Evolutionary conservation across 73 alveolate species (phyloP).

Genomic region (Paramecium pentaurelia): DNA sequence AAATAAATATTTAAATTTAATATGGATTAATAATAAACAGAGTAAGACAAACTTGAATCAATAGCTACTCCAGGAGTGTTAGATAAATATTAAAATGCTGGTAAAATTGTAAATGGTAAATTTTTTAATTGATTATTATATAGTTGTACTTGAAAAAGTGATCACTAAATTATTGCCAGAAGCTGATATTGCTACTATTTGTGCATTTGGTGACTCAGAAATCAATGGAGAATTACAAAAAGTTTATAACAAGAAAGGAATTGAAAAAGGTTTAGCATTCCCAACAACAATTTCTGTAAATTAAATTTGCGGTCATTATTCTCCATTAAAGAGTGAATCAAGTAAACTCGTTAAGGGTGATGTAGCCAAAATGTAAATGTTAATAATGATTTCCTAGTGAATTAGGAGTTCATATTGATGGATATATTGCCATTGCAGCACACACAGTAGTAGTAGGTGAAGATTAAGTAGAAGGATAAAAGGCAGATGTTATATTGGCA

Average conservation of each 20-base stretch:
- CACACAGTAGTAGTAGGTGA: constrained; percentile 86
- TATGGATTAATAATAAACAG: constrained; percentile 24
- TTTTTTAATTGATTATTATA: not conserved
- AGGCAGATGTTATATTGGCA: constrained; percentile 94
- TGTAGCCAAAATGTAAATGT: constrained; percentile 76
- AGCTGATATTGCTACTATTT: constrained; percentile 78
- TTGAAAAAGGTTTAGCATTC: constrained; percentile 96
- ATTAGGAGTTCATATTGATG: constrained; percentile 92
- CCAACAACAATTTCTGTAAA: constrained; percentile 97
- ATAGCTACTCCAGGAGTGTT: constrained; percentile 80
- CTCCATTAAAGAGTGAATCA: constrained; percentile 89
- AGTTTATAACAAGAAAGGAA: constrained; percentile 80
- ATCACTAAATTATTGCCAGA: constrained; percentile 71
- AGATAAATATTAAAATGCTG: constrained; percentile 88
- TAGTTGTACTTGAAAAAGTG: constrained; percentile 68
- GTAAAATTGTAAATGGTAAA: constrained; percentile 69
- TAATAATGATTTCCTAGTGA: constrained; percentile 51
- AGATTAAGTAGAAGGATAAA: constrained; percentile 71
- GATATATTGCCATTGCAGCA: constrained; percentile 86
- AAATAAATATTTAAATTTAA: constrained; percentile 11
- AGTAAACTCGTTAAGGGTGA: constrained; percentile 78
- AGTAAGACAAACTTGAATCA: constrained; percentile 65
- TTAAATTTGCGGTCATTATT: constrained; percentile 93
- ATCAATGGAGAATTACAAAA: constrained; percentile 58
- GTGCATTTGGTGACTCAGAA: constrained; percentile 78